Evolutionary conservation across 352 stramenopile species (phyloP).

Genomic region (Pythium chondricola): DNA sequence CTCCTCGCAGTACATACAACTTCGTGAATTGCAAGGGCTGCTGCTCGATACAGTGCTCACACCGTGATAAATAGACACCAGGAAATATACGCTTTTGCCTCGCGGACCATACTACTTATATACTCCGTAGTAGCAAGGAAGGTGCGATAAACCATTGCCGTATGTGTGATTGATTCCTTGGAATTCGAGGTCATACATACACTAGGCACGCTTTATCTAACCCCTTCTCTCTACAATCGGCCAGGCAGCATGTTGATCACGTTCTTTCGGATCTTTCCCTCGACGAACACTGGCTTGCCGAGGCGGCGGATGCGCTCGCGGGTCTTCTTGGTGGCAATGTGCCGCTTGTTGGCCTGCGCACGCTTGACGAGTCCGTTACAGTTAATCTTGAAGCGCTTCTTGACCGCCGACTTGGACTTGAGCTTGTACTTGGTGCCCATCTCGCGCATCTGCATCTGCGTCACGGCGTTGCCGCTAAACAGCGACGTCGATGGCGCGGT

Average conservation of each 20-base stretch:
- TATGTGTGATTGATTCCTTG: too few relatives aligned
- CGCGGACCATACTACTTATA: too few relatives aligned
- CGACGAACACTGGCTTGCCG: constrained; percentile 61
- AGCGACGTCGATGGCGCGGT: constrained; percentile 19
- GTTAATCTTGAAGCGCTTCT: constrained; percentile 85
- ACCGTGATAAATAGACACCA: too few relatives aligned
- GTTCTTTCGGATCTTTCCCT: constrained; percentile 82
- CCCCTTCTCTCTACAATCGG: constrained; percentile 13
- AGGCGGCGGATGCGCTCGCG: constrained; percentile 70
- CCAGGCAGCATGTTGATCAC: constrained; percentile 57
- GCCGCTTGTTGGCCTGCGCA: constrained; percentile 73
- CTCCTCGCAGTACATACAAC: too few relatives aligned
- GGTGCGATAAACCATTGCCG: too few relatives aligned
- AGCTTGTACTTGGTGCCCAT: constrained; percentile 70
- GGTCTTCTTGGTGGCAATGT: constrained; percentile 83
- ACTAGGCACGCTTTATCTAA: too few relatives aligned
- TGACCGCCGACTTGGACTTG: constrained; percentile 76
- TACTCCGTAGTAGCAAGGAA: too few relatives aligned
- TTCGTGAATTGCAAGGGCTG: too few relatives aligned
- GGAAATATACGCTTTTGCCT: too few relatives aligned
- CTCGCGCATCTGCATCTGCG: constrained; percentile 43
- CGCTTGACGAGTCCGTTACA: constrained; percentile 75
- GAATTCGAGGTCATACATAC: too few relatives aligned
- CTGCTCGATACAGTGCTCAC: too few relatives aligned
- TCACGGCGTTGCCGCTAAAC: constrained; percentile 26